Conservation (phyloP, 2,329 filamentous ascomycete genomes). For the Sclerotinia glacialis region DNA sequence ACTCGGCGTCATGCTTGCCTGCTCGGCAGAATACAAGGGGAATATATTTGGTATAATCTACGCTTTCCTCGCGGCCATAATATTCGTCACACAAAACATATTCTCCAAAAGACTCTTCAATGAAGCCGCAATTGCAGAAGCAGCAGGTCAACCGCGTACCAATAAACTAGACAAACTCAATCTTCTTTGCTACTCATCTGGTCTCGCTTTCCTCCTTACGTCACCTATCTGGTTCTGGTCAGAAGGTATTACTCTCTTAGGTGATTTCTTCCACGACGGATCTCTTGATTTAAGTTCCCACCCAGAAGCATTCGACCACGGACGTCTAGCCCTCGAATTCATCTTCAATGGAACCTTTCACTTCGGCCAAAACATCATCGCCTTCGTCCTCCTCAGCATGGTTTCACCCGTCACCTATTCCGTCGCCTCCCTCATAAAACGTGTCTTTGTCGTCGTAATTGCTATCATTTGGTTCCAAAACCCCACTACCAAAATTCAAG, state of each 20-base stretch:
- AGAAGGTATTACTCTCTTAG: constrained; percentile 75
- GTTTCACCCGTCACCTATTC: constrained; percentile 97
- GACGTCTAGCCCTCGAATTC: constrained; percentile 76
- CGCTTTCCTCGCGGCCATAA: constrained; percentile 82
- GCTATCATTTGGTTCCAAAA: constrained; percentile 96
- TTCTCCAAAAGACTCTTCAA: constrained; percentile 98
- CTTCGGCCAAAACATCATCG: constrained; percentile 93
- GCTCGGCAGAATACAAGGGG: constrained; percentile 84
- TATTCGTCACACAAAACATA: constrained; percentile 98
- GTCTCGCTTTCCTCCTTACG: constrained; percentile 84
- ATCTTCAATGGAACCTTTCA: constrained; percentile 96
- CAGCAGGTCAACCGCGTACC: constrained; percentile 62
- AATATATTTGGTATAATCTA: constrained; percentile 89
- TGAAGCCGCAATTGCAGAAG: constrained; percentile 81
- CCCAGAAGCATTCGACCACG: constrained; percentile 69
- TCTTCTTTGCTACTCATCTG: constrained; percentile 93
- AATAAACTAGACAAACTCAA: constrained; percentile 96
- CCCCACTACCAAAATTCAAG: constrained; percentile 79
- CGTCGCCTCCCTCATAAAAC: constrained; percentile 92
- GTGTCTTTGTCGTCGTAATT: constrained; percentile 93
- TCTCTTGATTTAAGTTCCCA: constrained; percentile 60
- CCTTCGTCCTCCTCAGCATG: constrained; percentile 87
- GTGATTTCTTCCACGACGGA: constrained; percentile 79
- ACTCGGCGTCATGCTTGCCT: constrained; percentile 91
- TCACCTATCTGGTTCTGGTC: constrained; percentile 89